Conservation (phyloP, 805 yeast species). For the Priceomyces haplophilus region DNA sequence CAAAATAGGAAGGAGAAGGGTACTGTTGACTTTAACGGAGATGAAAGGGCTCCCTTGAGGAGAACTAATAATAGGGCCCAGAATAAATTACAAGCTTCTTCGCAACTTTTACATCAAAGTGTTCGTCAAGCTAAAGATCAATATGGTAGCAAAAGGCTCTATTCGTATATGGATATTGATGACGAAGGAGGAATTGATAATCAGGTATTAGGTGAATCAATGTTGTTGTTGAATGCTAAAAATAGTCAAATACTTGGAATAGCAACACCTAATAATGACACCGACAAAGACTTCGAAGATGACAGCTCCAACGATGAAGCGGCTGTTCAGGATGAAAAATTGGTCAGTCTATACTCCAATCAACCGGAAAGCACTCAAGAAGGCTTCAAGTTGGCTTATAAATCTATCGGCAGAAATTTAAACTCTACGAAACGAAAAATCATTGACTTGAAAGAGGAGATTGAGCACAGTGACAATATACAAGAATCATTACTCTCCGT, state of each 20-base stretch:
- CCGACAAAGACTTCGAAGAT: slow-evolving; percentile 17
- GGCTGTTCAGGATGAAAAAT: slow-evolving; percentile 25
- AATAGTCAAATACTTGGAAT: slow-evolving; percentile 2
- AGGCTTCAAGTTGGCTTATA: slow-evolving; percentile 75
- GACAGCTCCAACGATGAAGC: slow-evolving; percentile 16
- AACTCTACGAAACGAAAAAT: slow-evolving; percentile 64
- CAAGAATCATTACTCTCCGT: slow-evolving; percentile 66
- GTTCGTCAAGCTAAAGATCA: slow-evolving; percentile 18
- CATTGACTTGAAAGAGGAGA: slow-evolving; percentile 54
- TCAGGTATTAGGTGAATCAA: slow-evolving; percentile 19
- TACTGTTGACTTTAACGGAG: slow-evolving; percentile 6
- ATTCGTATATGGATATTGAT: slow-evolving; percentile 31
- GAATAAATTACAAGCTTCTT: slow-evolving; percentile 22
- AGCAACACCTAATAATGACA: slow-evolving; percentile 18
- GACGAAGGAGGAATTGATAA: slow-evolving; percentile 25
- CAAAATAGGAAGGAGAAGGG: slow-evolving; percentile 9
- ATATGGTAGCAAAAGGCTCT: slow-evolving; percentile 21
- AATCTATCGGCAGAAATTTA: slow-evolving; percentile 66
- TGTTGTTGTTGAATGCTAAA: slow-evolving; percentile 20
- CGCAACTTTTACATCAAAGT: slow-evolving; percentile 22
- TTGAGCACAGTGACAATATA: slow-evolving; percentile 62
- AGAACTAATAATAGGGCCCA: slow-evolving; percentile 4
- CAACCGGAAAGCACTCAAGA: slow-evolving; percentile 72
- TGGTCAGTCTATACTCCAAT: slow-evolving; percentile 73
- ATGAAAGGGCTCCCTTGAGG: slow-evolving; percentile 5